Base-by-base conservation (phyloP, 805 yeast species). In the Kluyveromyces dobzhanskii region DNA sequence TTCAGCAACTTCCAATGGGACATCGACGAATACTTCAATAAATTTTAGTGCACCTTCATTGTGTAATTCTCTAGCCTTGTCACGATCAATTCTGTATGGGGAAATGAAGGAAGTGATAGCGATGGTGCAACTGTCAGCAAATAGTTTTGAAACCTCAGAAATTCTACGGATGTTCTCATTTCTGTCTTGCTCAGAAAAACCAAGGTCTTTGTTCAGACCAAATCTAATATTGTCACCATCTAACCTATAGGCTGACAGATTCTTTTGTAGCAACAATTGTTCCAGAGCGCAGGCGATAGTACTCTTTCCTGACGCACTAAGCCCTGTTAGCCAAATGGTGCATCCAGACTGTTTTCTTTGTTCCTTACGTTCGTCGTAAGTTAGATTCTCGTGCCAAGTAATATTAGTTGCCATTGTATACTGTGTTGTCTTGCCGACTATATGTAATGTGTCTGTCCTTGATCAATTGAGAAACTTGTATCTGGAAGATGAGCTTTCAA, bases 211-310 rank as follows among this genome's bases (percentile, higher is more conserved):
- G 73, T 90, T 90, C 55, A 90, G 71, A 2, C 97, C 97, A 57
- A 90, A 90, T 51, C 97, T 77, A 51, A 90, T 75, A 62, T 90
- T 90, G 65, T 90, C 97, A 53, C 88, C 97, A 59, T 90, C 97
- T 48, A 90, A 69, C 60, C 97, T 78, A 67, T 90, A 90, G 16
- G 95, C 75, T 47, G 76, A 73, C 48, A 82, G 63, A 21, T 81
- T 80, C 49, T 75, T 71, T 50, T 80, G 76, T 46, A 90, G 70
- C 41, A 90, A 66, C 36, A 75, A 68, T 65, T 85, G 92, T 64
- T 90, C 97, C 39, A 90, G 70, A 7, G 95, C 97, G 61, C 95
- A 85, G 1, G 97, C 97, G 56, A 90, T 82, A 35, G 97, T 90
- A 53, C 87, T 49, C 63, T 90, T 90, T 43, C 97, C 97, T 37